Percentiles rank a stretch among this genome's conserved stretches.
Conservation (phyloP, 2,329 filamentous ascomycete genomes). For the Diaporthe batatas region DNA sequence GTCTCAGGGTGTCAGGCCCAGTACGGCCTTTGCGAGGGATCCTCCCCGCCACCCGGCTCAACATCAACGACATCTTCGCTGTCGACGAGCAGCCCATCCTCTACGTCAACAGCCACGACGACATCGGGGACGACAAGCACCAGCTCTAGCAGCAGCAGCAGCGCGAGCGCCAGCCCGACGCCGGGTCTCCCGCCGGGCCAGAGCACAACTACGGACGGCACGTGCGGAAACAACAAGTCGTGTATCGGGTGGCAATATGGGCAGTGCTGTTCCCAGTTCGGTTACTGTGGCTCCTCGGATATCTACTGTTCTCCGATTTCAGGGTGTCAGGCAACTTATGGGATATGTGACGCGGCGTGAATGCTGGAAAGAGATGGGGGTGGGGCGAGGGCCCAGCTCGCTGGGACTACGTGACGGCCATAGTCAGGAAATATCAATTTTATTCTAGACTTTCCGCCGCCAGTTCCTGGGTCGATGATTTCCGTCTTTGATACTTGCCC, state of each 20-base stretch:
- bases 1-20: constrained; percentile 18
- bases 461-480: background rate
- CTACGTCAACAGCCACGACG: background rate
- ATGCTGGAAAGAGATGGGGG: background rate
- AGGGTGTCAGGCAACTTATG: constrained; percentile 32
- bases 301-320: constrained; percentile 31
- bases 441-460: background rate
- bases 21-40: constrained; percentile 13
- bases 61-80: constrained; percentile 10
- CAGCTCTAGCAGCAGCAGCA: constrained; percentile 8
- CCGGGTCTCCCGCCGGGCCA: constrained; percentile 17
- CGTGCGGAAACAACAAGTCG: constrained; percentile 32
- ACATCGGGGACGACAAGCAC: constrained; percentile 5
- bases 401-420: too few relatives aligned
- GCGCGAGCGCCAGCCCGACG: constrained; percentile 18
- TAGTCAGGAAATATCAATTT: background rate
- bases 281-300: constrained; percentile 31
- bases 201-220: constrained; percentile 25
- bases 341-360: constrained; percentile 30
- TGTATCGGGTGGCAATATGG: constrained; percentile 33
- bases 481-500: background rate
- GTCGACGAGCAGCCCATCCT: background rate
- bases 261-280: constrained; percentile 38
- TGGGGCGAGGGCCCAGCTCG: too few relatives aligned
- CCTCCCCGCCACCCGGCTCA: background rate